Evolutionary conservation across 768 basidiomycete species (phyloP), one percentile per base, ranked within the genome.

Genomic region (Mycena pura): DNA sequence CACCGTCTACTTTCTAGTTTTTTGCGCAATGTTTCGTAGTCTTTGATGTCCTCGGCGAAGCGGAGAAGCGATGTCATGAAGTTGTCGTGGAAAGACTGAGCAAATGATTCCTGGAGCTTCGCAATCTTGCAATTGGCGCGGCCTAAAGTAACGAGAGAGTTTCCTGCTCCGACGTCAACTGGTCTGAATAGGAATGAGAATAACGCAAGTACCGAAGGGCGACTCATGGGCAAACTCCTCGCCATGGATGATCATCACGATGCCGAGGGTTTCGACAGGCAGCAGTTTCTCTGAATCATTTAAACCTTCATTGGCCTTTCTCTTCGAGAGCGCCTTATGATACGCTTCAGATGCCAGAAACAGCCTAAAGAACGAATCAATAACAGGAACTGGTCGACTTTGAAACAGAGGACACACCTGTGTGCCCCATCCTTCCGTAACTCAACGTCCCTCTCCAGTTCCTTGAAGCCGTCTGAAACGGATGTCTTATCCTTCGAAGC

Each of bases 1-100:
- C 60, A 91, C 93, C 92, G 82, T 69, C 93, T 80, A 50, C 90
- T 93, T 57, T 96, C 94, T 15, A 96, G 75, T 71, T 95, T 96
- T 84, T 95, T 96, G 62, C 87, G 84, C 61, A 90, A 81, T 5
- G 78, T 70, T 57, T 94, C 90, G 64, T 92, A 96, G 55, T 95
- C 94, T 69, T 89, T 92, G 70, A 96, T 88, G 27, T 91, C 88
- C 9, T 87, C 90, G 15, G 80, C 79, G 49, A 89, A 88, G 40
- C 75, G 80, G 62, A 87, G 82, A 52, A 95, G 78, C 2, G 91
- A 87, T 0, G 81, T 68, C 24, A 95, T 71, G 69, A 91, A 95
- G 5, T 87, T 88, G 68, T 92, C 92, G 31, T 82, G 84, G 56
- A 96, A 83, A 6, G 86, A 84, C 56, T 88, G 73, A 0, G 89